These are phyloP conservation scores for Candida dajiaensis DNA, from an alignment of 805 yeast genomes.

Conservation along the genomic window DNA sequence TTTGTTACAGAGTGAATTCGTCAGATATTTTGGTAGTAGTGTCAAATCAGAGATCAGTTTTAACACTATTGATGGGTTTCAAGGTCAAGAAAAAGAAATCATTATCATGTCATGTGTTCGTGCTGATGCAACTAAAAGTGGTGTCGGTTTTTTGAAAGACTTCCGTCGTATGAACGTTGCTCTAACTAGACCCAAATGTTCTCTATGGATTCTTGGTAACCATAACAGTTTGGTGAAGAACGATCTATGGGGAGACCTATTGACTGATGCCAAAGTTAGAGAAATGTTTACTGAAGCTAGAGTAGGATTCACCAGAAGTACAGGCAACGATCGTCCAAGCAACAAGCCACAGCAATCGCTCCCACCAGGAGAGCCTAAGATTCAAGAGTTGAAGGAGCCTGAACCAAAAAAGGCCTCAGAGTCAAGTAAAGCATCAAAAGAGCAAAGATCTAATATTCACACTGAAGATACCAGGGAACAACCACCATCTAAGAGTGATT, in stretches of 20 bases:
- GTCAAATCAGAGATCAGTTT: slow-evolving; percentile 71
- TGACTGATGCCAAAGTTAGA: slow-evolving; percentile 58
- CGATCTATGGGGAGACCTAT: slow-evolving; percentile 66
- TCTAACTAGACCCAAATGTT: slow-evolving; percentile 84
- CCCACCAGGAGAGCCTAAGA: background rate
- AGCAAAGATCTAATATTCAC: background rate
- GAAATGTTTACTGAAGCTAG: slow-evolving; percentile 14
- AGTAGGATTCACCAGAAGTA: slow-evolving; percentile 13
- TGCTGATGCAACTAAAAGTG: slow-evolving; percentile 52
- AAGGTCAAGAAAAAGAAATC: slow-evolving; percentile 95
- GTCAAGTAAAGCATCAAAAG: background rate
- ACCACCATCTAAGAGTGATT: background rate
- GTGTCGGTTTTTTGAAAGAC: slow-evolving; percentile 88
- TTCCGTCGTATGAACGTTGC: slow-evolving; percentile 96
- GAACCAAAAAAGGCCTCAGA: background rate
- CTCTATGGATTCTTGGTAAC: slow-evolving; percentile 90
- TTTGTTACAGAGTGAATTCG: slow-evolving; percentile 51
- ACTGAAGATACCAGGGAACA: background rate
- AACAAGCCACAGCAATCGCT: background rate
- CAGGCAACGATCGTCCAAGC: background rate
- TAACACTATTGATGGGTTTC: slow-evolving; percentile 96
- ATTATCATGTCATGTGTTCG: slow-evolving; percentile 94
- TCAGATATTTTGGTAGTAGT: slow-evolving; percentile 51
- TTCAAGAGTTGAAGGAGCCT: background rate
- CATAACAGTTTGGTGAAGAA: slow-evolving; percentile 57